Evolutionary conservation across 345 rosid species (phyloP), one percentile per base, ranked within the genome.

Genomic region (Mallotus nudiflorus): DNA sequence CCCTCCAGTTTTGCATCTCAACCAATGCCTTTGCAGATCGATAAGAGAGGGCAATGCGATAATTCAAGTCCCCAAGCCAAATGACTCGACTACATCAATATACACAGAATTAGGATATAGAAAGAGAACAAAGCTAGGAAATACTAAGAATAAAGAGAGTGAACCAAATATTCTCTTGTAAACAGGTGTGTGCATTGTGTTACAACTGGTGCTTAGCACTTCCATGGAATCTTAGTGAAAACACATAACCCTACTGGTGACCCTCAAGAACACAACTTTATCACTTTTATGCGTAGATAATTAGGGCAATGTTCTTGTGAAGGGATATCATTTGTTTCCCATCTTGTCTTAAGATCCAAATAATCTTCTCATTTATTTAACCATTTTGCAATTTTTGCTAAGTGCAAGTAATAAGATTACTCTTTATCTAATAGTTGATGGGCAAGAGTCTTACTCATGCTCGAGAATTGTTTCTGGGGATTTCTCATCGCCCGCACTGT

Each of bases 1-100:
- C 97, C 62, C 99, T 88, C 99, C 99, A 92, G 81, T 91, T 92
- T 80, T 89, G 96, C 99, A 95, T 95, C 85, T 92, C 97, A 46
- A 95, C 96, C 12, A 95, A 92, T 68, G 99, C 99, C 88, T 89
- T 95, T 4, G 98, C 99, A 39, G 97, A 85, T 70, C 99, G 99
- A 68, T 88, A 90, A 44, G 98, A 84, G 62, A 95, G 87, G 0
- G 98, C 97, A 80, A 95, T 92, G 15, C 99, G 99, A 76, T 95
- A 95, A 76, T 95, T 95, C 77, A 95, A 70, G 75, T 95, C 99
- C 62, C 99, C 99, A 5, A 95, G 96, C 99, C 99, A 95, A 73
- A 95, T 90, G 51, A 95, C 81, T 67, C 97, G 99, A 75, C 99
- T 95, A 61, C 72, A 77, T 72, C 28, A 78, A 33, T 65, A n/a